Conservation (phyloP, 352 stramenopile genomes). For the Phytopythium chamaehyphon region DNA sequence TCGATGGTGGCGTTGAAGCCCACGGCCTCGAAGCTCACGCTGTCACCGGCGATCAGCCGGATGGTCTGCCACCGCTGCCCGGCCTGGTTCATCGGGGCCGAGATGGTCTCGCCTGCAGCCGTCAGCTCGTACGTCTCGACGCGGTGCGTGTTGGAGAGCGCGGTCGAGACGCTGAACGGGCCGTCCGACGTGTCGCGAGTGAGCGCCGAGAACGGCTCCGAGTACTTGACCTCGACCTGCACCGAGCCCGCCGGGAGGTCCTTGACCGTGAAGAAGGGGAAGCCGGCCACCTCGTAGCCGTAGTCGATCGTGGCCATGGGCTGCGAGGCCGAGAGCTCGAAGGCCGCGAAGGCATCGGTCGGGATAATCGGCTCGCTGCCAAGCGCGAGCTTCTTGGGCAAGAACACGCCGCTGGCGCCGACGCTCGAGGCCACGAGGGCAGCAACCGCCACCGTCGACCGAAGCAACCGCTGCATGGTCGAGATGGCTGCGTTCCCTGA, state of each 20-base stretch:
- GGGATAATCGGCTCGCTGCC: slow-evolving; percentile 11
- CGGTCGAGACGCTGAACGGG: slow-evolving; percentile 15
- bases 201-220: slow-evolving; percentile 20
- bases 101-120: slow-evolving; percentile 11
- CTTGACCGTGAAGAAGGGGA: slow-evolving; percentile 23
- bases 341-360: slow-evolving; percentile 10
- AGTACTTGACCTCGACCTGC: slow-evolving; percentile 29
- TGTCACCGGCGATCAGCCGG: slow-evolving; percentile 17
- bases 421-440: slow-evolving; percentile 2
- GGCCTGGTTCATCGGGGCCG: slow-evolving; percentile 20
- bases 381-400: slow-evolving; percentile 22
- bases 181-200: slow-evolving; percentile 22
- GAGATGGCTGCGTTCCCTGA: not conserved
- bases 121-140: slow-evolving; percentile 26
- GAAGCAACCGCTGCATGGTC: not conserved
- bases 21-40: slow-evolving; percentile 22
- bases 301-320: slow-evolving; percentile 24
- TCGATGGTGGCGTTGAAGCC: slow-evolving; percentile 21
- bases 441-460: not conserved
- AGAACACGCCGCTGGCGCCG: slow-evolving; percentile 19
- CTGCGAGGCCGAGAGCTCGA: slow-evolving; percentile 14
- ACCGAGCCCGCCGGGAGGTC: slow-evolving; percentile 17
- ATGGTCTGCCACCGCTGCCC: slow-evolving; percentile 25
- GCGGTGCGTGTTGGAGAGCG: slow-evolving; percentile 20
- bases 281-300: slow-evolving; percentile 23